Base-by-base conservation (phyloP, 108 stramenopile species). In the Skeletonema menzelii region DNA sequence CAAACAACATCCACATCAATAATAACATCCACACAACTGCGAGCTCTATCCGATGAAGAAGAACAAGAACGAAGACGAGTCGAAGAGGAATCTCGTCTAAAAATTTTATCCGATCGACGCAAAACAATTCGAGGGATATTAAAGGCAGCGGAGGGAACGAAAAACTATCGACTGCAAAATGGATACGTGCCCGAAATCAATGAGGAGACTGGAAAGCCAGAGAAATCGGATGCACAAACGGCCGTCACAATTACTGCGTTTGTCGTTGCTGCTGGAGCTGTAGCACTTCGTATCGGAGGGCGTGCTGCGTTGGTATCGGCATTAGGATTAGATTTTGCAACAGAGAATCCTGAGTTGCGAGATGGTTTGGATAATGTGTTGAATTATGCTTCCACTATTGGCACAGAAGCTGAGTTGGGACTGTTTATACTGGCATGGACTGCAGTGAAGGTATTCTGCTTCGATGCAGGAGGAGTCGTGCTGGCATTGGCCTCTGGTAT, bases 401-500 rank as follows among this genome's bases (percentile, higher is more conserved):
- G 88, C 53, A 70, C 76, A n/a, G 57, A 72, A 5, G 32, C 68
- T 17, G 87, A 91, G 56, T 63, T 83, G 8, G 66, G 44, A 12
- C 8, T 89, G 14, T 94, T 95, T 71, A 57, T 83, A 12, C 56
- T 82, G 22, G 89, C 86, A 8, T 96, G 93, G 92, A 92, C 92
- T 8, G 65, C 77, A 31, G 88, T 92, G 14, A 96, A 94, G 68
- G 86, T 87, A 13, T 65, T 88, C 22, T 94, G 93, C 64, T 84
- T 94, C 71, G 96, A 96, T 83, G 86, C 87, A 34, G 87, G 87
- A 6, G 91, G 91, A 14, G 75, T 96, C 26, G 87, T 88, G 8
- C 62, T 98, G 72, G 97, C 96, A 0, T 65, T 98, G 55, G 62
- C 86, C 15, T 82, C 89, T 4, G 97, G 97, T 14, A 82, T 98